A percentile compares a stretch with the other conserved stretches of the same genome.
Evolutionary conservation across 164 flowering plant species (phyloP).

Genomic region (Aristolochia fimbriata): DNA sequence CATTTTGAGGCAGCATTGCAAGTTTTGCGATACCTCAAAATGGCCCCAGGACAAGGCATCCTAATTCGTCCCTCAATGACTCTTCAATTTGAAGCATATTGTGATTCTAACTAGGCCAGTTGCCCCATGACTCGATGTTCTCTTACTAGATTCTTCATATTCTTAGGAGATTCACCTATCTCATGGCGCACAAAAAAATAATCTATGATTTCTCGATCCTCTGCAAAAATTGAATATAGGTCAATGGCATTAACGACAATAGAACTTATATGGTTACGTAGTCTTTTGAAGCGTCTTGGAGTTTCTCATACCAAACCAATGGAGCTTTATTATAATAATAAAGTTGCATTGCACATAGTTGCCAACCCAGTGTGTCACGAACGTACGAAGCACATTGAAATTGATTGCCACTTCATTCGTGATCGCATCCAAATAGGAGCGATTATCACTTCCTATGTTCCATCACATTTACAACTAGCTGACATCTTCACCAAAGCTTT

Average conservation of each 20-base stretch:
- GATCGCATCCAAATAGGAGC: too few relatives aligned
- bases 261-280: background rate
- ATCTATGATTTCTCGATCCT: background rate
- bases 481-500: too few relatives aligned
- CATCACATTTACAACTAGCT: too few relatives aligned
- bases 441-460: too few relatives aligned
- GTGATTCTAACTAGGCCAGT: background rate
- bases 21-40: slow-evolving; percentile 1
- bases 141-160: background rate
- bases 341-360: background rate
- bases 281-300: background rate
- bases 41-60: background rate
- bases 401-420: too few relatives aligned
- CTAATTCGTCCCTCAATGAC: background rate
- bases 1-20: background rate
- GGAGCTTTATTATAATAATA: too few relatives aligned
- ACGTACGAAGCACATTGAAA: too few relatives aligned
- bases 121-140: background rate
- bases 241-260: too few relatives aligned
- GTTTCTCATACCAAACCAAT: background rate
- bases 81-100: background rate
- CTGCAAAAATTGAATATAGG: too few relatives aligned
- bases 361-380: background rate
- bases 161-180: background rate
- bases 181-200: slow-evolving; percentile 1